Evolutionary conservation across 2,329 filamentous ascomycete genomes (phyloP).

Genomic region (Amylocarpus encephaloides): DNA sequence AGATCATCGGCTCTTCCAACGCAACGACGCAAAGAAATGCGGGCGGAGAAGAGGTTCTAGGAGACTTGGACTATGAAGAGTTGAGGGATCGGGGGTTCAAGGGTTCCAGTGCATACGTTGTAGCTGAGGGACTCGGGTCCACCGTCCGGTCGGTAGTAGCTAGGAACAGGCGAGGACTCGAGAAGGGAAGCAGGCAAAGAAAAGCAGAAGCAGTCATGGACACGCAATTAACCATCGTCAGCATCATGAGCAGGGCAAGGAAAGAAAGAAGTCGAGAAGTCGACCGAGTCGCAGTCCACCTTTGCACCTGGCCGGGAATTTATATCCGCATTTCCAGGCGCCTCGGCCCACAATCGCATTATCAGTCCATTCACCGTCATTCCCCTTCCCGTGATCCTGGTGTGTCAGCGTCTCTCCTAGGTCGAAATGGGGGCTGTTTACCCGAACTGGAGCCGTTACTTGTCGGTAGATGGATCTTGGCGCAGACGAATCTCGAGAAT

Average conservation of each 20-base stretch:
- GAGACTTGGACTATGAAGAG: too few relatives aligned
- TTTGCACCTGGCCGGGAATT: too few relatives aligned
- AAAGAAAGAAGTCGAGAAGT: not conserved
- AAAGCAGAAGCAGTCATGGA: not conserved
- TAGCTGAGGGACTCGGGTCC: not conserved
- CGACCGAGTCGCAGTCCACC: not conserved
- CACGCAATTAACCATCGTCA: not conserved
- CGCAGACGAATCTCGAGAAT: too few relatives aligned
- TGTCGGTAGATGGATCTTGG: too few relatives aligned
- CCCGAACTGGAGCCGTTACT: too few relatives aligned
- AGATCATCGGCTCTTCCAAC: conserved; percentile 11
- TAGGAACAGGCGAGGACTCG: conserved; percentile 12
- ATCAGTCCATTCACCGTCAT: too few relatives aligned
- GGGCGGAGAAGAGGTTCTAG: not conserved
- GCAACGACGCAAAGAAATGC: not conserved
- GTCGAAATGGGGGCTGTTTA: too few relatives aligned
- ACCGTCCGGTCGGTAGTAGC: not conserved
- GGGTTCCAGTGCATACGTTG: too few relatives aligned
- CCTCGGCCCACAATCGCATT: too few relatives aligned
- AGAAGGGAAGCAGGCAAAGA: conserved; percentile 10
- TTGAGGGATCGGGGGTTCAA: not conserved
- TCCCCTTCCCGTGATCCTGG: too few relatives aligned
- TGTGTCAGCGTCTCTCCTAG: too few relatives aligned
- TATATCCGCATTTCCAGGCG: too few relatives aligned
- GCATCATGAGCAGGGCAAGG: not conserved